Evolutionary conservation across 2,329 filamentous ascomycete genomes (phyloP).

Genomic region (Xylaria sp.): DNA sequence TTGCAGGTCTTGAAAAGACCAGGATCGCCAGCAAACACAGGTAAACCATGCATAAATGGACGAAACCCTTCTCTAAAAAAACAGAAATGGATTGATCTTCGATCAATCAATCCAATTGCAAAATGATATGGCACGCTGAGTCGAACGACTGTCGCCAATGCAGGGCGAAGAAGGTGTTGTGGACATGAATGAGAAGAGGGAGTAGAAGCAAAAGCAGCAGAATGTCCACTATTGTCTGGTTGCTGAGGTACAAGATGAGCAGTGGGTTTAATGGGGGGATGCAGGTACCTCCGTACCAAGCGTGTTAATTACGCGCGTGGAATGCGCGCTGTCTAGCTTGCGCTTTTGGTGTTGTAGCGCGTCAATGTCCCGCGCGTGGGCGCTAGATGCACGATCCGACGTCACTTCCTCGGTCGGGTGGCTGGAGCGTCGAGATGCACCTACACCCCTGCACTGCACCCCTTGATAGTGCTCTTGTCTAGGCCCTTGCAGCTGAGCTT

Average conservation of each 20-base stretch:
- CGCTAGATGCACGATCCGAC: slow-evolving; percentile 37
- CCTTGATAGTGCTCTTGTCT: too few species aligned
- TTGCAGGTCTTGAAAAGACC: slow-evolving; percentile 17
- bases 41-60: slow-evolving; percentile 8
- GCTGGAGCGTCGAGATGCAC: slow-evolving; percentile 26
- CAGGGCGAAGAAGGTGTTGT: slow-evolving; percentile 13
- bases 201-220: slow-evolving; percentile 30
- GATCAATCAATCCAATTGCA: slow-evolving; percentile 6
- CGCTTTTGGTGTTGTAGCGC: slow-evolving; percentile 37
- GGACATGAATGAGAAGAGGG: slow-evolving; percentile 27
- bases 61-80: neutral
- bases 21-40: slow-evolving; percentile 3
- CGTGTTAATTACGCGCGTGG: slow-evolving; percentile 43
- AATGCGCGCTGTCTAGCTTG: slow-evolving; percentile 44
- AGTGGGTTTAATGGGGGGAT: slow-evolving; percentile 42
- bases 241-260: slow-evolving; percentile 44
- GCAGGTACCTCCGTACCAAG: slow-evolving; percentile 42
- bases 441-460: neutral
- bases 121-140: slow-evolving; percentile 15
- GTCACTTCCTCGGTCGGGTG: slow-evolving; percentile 41
- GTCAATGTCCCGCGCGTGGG: slow-evolving; percentile 37
- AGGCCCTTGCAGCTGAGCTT: slow-evolving; percentile 1
- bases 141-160: slow-evolving; percentile 13
- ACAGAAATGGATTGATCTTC: neutral
- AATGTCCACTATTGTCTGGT: slow-evolving; percentile 36